Evolutionary conservation across 176 grass and related monocot genomes (phyloP).

Genomic region (Aegilops sharonensis): DNA sequence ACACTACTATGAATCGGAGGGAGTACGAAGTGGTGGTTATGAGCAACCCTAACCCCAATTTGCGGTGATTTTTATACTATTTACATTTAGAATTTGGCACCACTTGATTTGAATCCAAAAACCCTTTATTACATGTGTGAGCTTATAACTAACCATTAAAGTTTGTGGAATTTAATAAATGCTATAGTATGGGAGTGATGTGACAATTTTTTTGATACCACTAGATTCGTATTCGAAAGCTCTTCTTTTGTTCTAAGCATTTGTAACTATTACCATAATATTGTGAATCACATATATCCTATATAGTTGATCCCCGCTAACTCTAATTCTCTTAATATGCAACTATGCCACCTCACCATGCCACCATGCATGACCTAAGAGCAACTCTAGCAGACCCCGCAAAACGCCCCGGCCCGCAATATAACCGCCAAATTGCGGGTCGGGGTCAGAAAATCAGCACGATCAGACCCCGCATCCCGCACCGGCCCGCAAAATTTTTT

Average conservation of each 20-base stretch:
- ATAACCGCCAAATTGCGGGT: too few relatives aligned
- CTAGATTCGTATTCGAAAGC: not conserved
- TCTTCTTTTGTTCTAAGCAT: not conserved
- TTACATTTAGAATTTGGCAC: not conserved
- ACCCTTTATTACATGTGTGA: not conserved
- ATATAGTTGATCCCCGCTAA: too few relatives aligned
- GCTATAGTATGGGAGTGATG: not conserved
- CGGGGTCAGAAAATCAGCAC: too few relatives aligned
- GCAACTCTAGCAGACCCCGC: too few relatives aligned
- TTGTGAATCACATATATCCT: not conserved
- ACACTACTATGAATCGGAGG: too few relatives aligned
- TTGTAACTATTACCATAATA: not conserved
- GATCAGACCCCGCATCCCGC: too few relatives aligned
- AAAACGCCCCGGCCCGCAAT: too few relatives aligned
- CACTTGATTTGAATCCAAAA: not conserved
- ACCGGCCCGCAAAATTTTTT: too few relatives aligned
- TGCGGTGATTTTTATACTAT: not conserved
- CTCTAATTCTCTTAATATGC: too few relatives aligned
- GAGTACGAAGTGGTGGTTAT: not conserved
- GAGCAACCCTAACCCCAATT: not conserved
- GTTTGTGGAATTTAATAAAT: not conserved
- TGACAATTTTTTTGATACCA: not conserved
- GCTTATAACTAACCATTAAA: not conserved
- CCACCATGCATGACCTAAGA: too few relatives aligned
- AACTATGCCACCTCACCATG: too few relatives aligned